A percentile compares a stretch with the other conserved stretches of the same genome.
Evolutionary conservation across 129 eudicot species (phyloP).

Genomic region (Lactuca saligna): DNA sequence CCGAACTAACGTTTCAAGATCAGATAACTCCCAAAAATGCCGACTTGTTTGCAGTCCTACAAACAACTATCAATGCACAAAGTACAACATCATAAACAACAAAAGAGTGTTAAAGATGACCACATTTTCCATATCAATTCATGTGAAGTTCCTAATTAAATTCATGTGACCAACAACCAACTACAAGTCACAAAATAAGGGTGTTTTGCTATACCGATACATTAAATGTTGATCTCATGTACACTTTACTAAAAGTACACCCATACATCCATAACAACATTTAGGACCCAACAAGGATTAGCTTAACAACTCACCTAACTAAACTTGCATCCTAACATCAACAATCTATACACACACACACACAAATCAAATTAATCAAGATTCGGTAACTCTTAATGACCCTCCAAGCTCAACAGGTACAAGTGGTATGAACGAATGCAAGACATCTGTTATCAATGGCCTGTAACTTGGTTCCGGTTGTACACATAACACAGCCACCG

Average conservation of each 20-base stretch:
- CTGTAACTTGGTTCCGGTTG: slow-evolving; percentile 97
- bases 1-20: too few species aligned
- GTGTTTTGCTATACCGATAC: slow-evolving; percentile 21
- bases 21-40: too few species aligned
- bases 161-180: slow-evolving; percentile 33
- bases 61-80: not conserved
- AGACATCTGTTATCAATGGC: slow-evolving; percentile 85
- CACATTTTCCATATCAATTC: slow-evolving; percentile 19
- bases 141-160: slow-evolving; percentile 26
- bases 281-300: slow-evolving; percentile 7
- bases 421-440: slow-evolving; percentile 90
- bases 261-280: slow-evolving; percentile 18
- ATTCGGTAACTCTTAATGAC: slow-evolving; percentile 50
- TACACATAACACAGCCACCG: slow-evolving; percentile 90
- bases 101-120: not conserved
- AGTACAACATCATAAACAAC: not conserved
- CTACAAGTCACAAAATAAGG: slow-evolving; percentile 28
- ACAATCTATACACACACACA: slow-evolving; percentile 18
- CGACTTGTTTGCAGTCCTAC: not conserved
- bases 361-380: slow-evolving; percentile 13
- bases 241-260: slow-evolving; percentile 19
- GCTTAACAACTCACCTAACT: slow-evolving; percentile 7
- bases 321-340: slow-evolving; percentile 11
- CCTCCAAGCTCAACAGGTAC: slow-evolving; percentile 93
- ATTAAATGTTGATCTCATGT: slow-evolving; percentile 29